Evolutionary conservation across 2,329 filamentous ascomycete species (phyloP).

Genomic region (Phyllosticta capitalensis): DNA sequence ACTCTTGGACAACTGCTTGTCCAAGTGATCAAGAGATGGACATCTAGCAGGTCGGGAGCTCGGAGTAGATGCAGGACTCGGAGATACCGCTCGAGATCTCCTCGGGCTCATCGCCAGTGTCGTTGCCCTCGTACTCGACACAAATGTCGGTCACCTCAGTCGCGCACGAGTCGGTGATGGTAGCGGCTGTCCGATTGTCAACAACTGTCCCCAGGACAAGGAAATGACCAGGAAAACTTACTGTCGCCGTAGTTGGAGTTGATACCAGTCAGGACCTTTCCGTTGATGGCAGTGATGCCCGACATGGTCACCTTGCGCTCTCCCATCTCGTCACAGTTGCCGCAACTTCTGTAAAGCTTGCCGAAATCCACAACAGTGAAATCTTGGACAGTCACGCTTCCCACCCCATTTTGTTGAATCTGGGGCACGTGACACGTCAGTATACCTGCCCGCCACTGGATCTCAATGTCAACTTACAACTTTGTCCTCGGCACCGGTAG

Average conservation of each 20-base stretch:
- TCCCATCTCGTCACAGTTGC: constrained; percentile 38
- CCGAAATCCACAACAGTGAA: constrained; percentile 29
- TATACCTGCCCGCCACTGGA: background rate
- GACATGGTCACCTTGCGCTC: constrained; percentile 37
- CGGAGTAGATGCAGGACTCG: constrained; percentile 23
- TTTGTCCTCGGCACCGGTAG: constrained; percentile 28
- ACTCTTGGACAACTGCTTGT: background rate
- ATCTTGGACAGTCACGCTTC: constrained; percentile 29
- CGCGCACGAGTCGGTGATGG: constrained; percentile 14
- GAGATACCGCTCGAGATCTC: constrained; percentile 22
- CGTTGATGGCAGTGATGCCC: constrained; percentile 34
- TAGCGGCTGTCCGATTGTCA: constrained; percentile 1
- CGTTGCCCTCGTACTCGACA: constrained; percentile 25
- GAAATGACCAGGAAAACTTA: background rate
- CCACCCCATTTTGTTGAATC: constrained; percentile 35
- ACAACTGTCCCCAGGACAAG: background rate
- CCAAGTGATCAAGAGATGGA: background rate
- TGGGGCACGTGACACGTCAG: constrained; percentile 13
- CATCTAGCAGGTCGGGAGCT: constrained; percentile 9
- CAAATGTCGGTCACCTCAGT: constrained; percentile 27
- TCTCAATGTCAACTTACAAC: background rate
- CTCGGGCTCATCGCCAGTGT: constrained; percentile 25
- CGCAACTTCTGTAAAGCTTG: constrained; percentile 40
- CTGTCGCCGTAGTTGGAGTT: constrained; percentile 44
- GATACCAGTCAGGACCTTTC: constrained; percentile 39